phyloP scores from a whole-genome alignment of 2,329 filamentous ascomycete genomes.

The Stylonectria norvegica region DNA sequence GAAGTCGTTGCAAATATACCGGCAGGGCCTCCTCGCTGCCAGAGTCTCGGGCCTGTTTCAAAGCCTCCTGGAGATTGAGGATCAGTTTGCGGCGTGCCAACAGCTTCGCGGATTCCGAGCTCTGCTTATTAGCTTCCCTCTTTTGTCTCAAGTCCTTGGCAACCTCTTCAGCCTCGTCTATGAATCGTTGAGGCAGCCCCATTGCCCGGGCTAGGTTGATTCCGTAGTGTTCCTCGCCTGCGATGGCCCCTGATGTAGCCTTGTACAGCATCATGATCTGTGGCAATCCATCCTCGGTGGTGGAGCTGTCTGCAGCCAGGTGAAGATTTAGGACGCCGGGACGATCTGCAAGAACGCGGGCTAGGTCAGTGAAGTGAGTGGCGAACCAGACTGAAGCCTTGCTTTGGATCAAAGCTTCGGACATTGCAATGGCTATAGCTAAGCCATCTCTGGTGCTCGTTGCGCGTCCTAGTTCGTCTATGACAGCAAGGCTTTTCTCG shows the following conservation, averaged over 20 bases:
- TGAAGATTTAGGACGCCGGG: conserved; percentile 81
- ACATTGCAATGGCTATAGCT: conserved; percentile 84
- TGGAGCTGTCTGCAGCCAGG: conserved; percentile 64
- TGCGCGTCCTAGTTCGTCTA: conserved; percentile 89
- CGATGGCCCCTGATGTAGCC: conserved; percentile 66
- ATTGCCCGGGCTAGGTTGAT: conserved; percentile 75
- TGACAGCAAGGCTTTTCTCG: conserved; percentile 70
- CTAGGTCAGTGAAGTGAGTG: conserved; percentile 85
- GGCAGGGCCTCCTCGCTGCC: conserved; percentile 58
- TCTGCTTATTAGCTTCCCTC: conserved; percentile 55
- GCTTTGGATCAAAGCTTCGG: conserved; percentile 80
- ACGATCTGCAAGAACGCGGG: conserved; percentile 69
- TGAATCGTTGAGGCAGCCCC: conserved; percentile 64
- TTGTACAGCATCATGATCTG: conserved; percentile 88
- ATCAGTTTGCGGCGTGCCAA: conserved; percentile 69
- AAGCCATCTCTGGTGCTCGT: conserved; percentile 87
- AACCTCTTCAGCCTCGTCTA: conserved; percentile 65
- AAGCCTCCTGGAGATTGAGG: conserved; percentile 66
- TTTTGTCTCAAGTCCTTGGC: conserved; percentile 59
- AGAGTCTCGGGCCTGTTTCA: conserved; percentile 65
- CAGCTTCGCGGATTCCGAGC: conserved; percentile 55
- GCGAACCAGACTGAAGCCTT: conserved; percentile 84
- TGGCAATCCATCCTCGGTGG: conserved; percentile 45
- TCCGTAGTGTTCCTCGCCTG: conserved; percentile 71
- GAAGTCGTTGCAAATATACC: conserved; percentile 37